Evolutionary conservation across 768 basidiomycete species (phyloP).

Genomic region (Favolaschia claudopus): DNA sequence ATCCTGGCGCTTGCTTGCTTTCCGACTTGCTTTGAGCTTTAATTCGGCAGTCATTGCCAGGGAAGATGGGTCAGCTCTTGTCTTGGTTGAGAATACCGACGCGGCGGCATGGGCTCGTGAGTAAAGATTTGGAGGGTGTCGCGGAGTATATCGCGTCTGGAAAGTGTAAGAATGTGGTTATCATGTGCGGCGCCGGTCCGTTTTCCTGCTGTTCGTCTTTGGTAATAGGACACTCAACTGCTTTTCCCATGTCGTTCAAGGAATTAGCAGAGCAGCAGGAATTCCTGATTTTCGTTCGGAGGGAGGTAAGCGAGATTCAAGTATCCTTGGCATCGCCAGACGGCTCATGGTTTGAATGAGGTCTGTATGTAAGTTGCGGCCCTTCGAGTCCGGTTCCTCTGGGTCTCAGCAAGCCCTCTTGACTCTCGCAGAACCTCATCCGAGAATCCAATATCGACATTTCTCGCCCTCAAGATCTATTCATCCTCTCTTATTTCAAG

Average conservation of each 20-base stretch:
- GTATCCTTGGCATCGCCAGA: no score
- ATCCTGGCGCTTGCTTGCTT: no score
- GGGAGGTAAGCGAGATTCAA: neutral
- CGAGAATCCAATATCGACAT: constrained; percentile 1
- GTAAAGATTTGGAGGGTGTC: constrained; percentile 19
- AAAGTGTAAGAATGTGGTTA: constrained; percentile 12
- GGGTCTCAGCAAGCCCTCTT: neutral
- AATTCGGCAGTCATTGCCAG: no score
- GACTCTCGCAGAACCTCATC: neutral
- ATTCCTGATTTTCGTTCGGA: constrained; percentile 14
- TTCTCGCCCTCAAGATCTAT: constrained; percentile 6
- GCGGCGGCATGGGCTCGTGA: neutral
- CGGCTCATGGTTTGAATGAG: neutral
- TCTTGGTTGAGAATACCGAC: neutral
- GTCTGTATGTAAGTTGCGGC: constrained; percentile 8
- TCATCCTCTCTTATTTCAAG: constrained; percentile 16
- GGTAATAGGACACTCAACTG: neutral
- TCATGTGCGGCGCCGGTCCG: constrained; percentile 12
- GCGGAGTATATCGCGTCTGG: constrained; percentile 14
- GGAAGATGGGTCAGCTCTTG: constrained; percentile 12
- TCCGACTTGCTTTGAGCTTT: no score
- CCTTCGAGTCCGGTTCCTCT: no score
- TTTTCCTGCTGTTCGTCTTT: neutral
- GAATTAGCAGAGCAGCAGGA: constrained; percentile 16
- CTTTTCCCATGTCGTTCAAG: neutral